Base-by-base conservation (phyloP, 331 rosid species). In the Quercus phellos region DNA sequence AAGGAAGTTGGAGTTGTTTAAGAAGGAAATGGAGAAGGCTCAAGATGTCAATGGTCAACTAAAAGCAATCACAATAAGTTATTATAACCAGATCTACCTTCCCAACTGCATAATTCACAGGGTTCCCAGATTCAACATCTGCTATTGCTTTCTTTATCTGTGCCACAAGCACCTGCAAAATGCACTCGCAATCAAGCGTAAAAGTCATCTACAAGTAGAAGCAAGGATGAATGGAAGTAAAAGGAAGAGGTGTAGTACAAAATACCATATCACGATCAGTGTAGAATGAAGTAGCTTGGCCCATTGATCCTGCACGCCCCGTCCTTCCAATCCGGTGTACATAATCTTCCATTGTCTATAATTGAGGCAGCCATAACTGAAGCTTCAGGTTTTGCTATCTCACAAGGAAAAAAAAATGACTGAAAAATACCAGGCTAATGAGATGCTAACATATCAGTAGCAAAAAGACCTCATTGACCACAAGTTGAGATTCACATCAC, bases 271-370 rank as follows among this genome's bases (percentile, higher is more conserved):
- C 97, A 58, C 93, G 91, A 79, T 89, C 93, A 6, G 96, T 92
- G 84, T 84, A 90, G 74, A 90, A 92, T 13, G 97, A 92, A 67
- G 94, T 89, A 72, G 97, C 79, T 74, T 83, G 87, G 79, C 97
- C 97, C 34, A 89, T 90, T 67, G 96, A 86, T 82, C 97, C 96
- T 1, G 97, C 97, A 74, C 97, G 92, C 74, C 97, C 97, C 0
- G 97, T 92, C 88, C 97, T 87, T 80, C 97, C 97, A 77, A 92
- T 90, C 78, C 97, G 96, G 84, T 92, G 97, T 42, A 92, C 93
- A 85, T 92, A 92, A 84, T 92, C 97, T 92, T 92, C 97, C 92
- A 90, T 90, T 85, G 93, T 90, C 97, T 92, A 90, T 85, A 92
- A 90, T 90, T 85, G 88, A 90, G 88, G 96, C 70, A 90, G 84